Percentiles rank a stretch among this genome's conserved stretches.
phyloP scores from a whole-genome alignment of 768 basidiomycete species.

The Vishniacozyma victoriae region DNA sequence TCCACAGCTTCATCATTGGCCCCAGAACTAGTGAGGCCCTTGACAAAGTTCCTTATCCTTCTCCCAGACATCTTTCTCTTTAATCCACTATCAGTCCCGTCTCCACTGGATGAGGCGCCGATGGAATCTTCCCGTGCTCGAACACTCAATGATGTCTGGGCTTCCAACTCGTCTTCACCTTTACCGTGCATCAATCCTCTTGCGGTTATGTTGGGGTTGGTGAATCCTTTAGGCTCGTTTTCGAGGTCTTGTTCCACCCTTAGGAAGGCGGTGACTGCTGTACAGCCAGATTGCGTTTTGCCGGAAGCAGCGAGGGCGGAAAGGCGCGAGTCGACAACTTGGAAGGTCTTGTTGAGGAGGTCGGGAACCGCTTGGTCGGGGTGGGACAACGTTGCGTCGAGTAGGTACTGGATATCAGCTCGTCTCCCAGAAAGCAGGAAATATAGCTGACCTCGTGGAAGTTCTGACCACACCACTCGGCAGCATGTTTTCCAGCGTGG shows the following conservation, averaged over 20 bases:
- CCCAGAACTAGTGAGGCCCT: constrained; percentile 25
- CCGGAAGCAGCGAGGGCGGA: constrained; percentile 80
- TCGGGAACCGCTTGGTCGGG: constrained; percentile 68
- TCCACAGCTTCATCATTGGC: constrained; percentile 18
- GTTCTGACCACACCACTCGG: constrained; percentile 95
- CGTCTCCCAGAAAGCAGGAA: background rate
- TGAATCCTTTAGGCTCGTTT: constrained; percentile 29
- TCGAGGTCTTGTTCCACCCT: constrained; percentile 69
- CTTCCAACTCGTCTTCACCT: constrained; percentile 44
- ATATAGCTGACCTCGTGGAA: constrained; percentile 68
- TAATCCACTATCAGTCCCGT: constrained; percentile 3
- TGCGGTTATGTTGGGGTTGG: constrained; percentile 31
- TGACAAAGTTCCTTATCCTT: constrained; percentile 41
- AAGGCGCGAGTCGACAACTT: constrained; percentile 76
- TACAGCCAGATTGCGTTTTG: constrained; percentile 93
- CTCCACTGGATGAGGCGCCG: constrained; percentile 9
- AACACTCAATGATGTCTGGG: constrained; percentile 13
- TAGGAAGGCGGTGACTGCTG: constrained; percentile 91
- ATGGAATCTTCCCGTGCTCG: constrained; percentile 16
- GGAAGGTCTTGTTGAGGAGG: constrained; percentile 87
- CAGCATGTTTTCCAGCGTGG: constrained; percentile 96
- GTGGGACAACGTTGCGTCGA: constrained; percentile 62
- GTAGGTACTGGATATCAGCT: constrained; percentile 54
- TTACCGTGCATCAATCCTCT: constrained; percentile 42
- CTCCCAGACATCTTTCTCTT: constrained; percentile 28